phyloP scores from a whole-genome alignment of 495 filamentous ascomycete genomes.

The Parathielavia appendiculata region DNA sequence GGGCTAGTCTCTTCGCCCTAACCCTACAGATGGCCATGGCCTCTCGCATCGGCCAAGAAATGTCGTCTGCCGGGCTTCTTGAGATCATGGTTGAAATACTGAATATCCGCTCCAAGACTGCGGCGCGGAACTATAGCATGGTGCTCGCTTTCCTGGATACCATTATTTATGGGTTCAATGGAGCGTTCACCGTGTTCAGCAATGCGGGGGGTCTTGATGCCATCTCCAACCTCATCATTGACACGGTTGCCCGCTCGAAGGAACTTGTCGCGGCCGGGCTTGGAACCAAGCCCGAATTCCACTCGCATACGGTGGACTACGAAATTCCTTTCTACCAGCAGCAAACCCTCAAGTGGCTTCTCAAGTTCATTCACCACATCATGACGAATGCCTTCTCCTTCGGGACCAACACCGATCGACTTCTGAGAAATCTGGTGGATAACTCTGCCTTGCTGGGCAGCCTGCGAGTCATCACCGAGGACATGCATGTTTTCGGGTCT shows the following conservation, averaged over 20 bases:
- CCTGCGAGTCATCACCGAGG: conserved; percentile 74
- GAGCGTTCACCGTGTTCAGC: conserved; percentile 74
- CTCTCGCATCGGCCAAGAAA: conserved; percentile 62
- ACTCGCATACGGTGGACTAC: conserved; percentile 82
- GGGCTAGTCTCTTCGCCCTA: conserved; percentile 78
- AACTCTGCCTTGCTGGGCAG: conserved; percentile 75
- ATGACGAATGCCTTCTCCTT: conserved; percentile 65
- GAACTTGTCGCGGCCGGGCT: conserved; percentile 57
- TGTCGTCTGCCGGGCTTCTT: conserved; percentile 81
- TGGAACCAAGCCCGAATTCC: conserved; percentile 72
- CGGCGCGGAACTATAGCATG: conserved; percentile 73
- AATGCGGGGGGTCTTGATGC: conserved; percentile 77
- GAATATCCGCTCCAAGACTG: conserved; percentile 73
- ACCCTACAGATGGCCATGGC: conserved; percentile 69
- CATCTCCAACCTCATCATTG: conserved; percentile 74
- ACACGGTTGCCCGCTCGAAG: conserved; percentile 69
- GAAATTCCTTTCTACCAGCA: conserved; percentile 88
- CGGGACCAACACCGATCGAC: conserved; percentile 78
- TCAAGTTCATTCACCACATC: conserved; percentile 94
- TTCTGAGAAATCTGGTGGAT: conserved; percentile 90
- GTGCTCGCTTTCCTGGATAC: conserved; percentile 80
- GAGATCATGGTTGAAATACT: conserved; percentile 87
- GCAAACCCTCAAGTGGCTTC: conserved; percentile 84
- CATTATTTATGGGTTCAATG: conserved; percentile 73
- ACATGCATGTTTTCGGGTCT: conserved; percentile 73